phyloP scores from a whole-genome alignment of 106 monocot species.

The Dendrobium officinale region DNA sequence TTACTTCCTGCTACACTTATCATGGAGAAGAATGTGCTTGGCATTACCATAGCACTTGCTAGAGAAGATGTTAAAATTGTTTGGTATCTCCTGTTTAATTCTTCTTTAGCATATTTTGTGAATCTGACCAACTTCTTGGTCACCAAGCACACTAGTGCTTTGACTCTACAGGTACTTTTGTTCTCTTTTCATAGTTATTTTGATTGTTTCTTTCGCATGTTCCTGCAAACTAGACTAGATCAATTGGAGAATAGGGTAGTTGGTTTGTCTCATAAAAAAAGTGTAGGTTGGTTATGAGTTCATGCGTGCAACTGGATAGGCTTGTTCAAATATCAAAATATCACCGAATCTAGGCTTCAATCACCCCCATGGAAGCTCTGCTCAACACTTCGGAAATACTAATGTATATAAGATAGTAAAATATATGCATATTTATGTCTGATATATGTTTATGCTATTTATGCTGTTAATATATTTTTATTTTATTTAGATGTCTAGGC shows the following conservation, averaged over 20 bases:
- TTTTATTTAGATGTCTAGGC: background rate
- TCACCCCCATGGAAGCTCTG: background rate
- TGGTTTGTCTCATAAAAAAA: background rate
- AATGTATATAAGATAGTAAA: background rate
- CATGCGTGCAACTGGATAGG: background rate
- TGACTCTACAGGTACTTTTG: conserved; percentile 62
- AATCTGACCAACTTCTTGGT: conserved; percentile 75
- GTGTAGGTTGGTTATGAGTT: background rate
- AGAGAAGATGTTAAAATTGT: conserved; percentile 58
- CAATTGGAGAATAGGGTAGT: background rate
- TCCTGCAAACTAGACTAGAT: background rate
- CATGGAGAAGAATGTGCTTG: conserved; percentile 72
- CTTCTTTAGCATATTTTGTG: conserved; percentile 63
- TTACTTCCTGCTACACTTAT: conserved; percentile 59
- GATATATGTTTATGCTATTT: background rate
- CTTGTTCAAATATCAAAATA: background rate
- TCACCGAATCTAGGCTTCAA: background rate
- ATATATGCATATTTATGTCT: background rate
- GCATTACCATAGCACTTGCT: conserved; percentile 71
- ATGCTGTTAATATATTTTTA: background rate
- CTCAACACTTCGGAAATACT: background rate
- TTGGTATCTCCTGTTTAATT: conserved; percentile 71
- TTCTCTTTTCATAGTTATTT: background rate
- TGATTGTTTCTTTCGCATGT: background rate
- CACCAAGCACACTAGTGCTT: conserved; percentile 69